Percentiles rank a stretch among this genome's conserved stretches.
Conservation (phyloP, 371 early-diverging fungal species). For the Actinomortierella ambigua region DNA sequence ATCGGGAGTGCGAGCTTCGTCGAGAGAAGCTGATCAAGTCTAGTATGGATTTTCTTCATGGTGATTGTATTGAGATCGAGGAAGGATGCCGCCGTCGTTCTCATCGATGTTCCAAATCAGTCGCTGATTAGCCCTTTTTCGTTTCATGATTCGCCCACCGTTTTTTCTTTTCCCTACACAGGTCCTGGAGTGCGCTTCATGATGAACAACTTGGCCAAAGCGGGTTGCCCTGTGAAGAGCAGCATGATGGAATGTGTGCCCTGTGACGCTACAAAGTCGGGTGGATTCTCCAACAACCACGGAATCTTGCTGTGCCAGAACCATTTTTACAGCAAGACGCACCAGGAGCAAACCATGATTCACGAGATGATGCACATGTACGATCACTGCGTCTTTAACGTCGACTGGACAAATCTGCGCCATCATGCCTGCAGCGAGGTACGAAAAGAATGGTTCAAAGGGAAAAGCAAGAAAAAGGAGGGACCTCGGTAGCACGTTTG, state of each 20-base stretch:
- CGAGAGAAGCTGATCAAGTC: conserved; percentile 71
- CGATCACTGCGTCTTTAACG: conserved; percentile 83
- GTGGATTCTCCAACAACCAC: conserved; percentile 80
- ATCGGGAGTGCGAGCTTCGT: conserved; percentile 72
- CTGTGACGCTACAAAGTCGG: conserved; percentile 79
- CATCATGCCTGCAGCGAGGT: conserved; percentile 94
- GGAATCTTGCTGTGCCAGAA: conserved; percentile 91
- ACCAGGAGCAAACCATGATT: conserved; percentile 89
- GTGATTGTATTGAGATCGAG: no score
- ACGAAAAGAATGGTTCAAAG: conserved; percentile 10
- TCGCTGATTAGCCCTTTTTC: no score
- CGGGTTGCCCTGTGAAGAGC: conserved; percentile 66
- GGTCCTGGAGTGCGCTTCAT: conserved; percentile 89
- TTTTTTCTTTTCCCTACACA: conserved; percentile 18
- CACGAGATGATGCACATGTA: conserved; percentile 98
- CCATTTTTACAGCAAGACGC: conserved; percentile 67
- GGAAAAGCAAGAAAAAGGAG: no score
- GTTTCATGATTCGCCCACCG: no score
- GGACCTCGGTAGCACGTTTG: no score
- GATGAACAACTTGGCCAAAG: conserved; percentile 72
- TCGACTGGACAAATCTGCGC: conserved; percentile 83
- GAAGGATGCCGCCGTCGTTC: no score
- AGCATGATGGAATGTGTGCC: conserved; percentile 78
- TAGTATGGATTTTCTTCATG: conserved; percentile 56
- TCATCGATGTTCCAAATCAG: no score